phyloP scores from a whole-genome alignment of 2,329 filamentous ascomycete genomes.

The Verticillium nubilum region DNA sequence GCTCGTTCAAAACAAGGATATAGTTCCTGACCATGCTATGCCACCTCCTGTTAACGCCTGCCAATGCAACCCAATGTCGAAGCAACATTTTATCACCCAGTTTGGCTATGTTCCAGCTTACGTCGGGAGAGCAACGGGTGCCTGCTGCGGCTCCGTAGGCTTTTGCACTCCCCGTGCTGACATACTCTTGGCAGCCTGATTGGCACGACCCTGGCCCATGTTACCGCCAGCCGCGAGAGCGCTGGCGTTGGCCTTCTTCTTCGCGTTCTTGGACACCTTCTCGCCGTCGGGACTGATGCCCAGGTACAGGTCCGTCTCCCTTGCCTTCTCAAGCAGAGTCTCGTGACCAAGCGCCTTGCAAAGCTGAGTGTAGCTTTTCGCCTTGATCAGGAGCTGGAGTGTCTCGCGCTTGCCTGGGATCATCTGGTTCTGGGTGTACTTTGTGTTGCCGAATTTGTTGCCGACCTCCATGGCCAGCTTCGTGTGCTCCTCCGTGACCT shows the following conservation, averaged over 20 bases:
- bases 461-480: conserved; percentile 67
- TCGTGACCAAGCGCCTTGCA: conserved; percentile 62
- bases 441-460: conserved; percentile 89
- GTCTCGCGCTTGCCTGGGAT: conserved; percentile 71
- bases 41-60: conserved; percentile 7
- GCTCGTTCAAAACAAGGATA: conserved; percentile 1
- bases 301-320: conserved; percentile 58
- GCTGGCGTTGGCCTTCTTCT: conserved; percentile 24
- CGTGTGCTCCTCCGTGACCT: conserved; percentile 74
- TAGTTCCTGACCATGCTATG: conserved; percentile 6
- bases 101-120: neutral
- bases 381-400: conserved; percentile 56
- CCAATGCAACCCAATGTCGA: conserved; percentile 4
- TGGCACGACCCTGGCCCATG: conserved; percentile 25
- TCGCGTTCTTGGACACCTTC: conserved; percentile 21
- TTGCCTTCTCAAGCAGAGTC: conserved; percentile 58
- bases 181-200: conserved; percentile 13
- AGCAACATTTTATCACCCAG: neutral
- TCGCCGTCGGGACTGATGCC: conserved; percentile 48
- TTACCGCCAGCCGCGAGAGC: conserved; percentile 45
- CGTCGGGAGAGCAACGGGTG: conserved; percentile 14
- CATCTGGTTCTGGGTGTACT: conserved; percentile 81
- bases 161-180: conserved; percentile 24
- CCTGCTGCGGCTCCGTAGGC: conserved; percentile 11
- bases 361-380: conserved; percentile 66